A percentile compares a stretch with the other conserved stretches of the same genome.
Conservation (phyloP, 257 asterid genomes). For the Solanum pennellii region DNA sequence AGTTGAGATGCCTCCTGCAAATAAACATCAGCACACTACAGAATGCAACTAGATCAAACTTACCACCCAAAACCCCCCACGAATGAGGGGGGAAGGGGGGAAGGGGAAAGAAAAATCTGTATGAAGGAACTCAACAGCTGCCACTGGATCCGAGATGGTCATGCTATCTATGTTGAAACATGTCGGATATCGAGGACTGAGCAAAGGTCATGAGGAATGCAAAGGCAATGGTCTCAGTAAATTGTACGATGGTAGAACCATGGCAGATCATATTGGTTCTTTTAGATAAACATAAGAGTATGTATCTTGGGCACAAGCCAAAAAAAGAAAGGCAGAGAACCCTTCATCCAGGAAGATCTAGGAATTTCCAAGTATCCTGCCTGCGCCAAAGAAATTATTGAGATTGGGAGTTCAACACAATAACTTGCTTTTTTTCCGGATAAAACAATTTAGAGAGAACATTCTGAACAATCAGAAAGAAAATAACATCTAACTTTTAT, state of each 20-base stretch:
- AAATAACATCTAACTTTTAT: conserved; percentile 1
- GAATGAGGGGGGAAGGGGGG: conserved; percentile 26
- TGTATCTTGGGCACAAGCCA: conserved; percentile 83
- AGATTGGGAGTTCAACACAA: conserved; percentile 49
- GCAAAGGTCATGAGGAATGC: conserved; percentile 95
- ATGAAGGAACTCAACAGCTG: conserved; percentile 82
- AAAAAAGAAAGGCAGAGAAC: conserved; percentile 79
- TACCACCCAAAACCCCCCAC: conserved; percentile 41
- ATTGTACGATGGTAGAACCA: conserved; percentile 71
- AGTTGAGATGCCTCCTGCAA: conserved; percentile 23
- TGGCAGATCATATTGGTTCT: conserved; percentile 90
- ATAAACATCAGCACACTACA: conserved; percentile 22
- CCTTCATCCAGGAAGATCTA: conserved; percentile 90
- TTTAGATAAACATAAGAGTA: conserved; percentile 72
- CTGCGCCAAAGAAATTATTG: conserved; percentile 99
- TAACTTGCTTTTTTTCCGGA: conserved; percentile 16
- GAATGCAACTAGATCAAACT: conserved; percentile 21
- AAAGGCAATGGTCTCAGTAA: conserved; percentile 87
- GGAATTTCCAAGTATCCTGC: conserved; percentile 97
- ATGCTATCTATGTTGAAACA: conserved; percentile 81
- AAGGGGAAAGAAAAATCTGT: conserved; percentile 22
- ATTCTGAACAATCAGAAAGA: background rate
- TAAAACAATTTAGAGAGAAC: conserved; percentile 21
- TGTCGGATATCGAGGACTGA: conserved; percentile 70
- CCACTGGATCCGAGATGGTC: conserved; percentile 85